Base-by-base conservation (phyloP, 1,139 yeast genomes). In the Kodamaea derodonti region DNA sequence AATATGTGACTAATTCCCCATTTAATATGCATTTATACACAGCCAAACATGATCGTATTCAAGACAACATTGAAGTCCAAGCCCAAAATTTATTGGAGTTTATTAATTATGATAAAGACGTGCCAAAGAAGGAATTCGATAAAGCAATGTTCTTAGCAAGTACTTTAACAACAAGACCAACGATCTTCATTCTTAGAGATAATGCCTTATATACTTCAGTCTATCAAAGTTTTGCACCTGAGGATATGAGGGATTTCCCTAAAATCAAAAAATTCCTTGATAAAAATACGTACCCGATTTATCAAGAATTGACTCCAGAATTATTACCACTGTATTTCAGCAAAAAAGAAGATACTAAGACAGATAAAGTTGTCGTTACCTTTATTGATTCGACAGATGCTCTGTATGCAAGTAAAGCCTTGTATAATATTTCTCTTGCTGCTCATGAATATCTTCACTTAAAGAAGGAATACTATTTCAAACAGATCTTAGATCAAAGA, bases 141-240 rank as follows among this genome's bases (percentile, higher is more conserved):
- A 65, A 67, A 37, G 69, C 69, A 15, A 52, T 72, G 60, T 68
- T 65, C 39, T 54, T 68, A 16, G 65, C 83, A 14, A 72, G 76
- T 14, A 65, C 82, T 1, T 52, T 78, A 27, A 69, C 87, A 0
- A 63, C 80, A 6, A 64, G 65, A 32, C 94, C 92, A 2, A 77
- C 84, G 12, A 47, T 83, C 15, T 56, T 78, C 25, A 62, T 80
- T 15, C 72, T 80, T 49, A 79, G 75, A 46, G 82, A 81, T 36
- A 71, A 75, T 36, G 62, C 78, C 4, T 52, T 76, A 36, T 54
- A 72, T 31, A 71, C 84, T 0, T 60, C 63, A 7, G 69, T 80
- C 4, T 80, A 58, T 46, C 84, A 76, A 46, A 76, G 75, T 38
- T 76, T 75, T 55, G 78, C 80, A 0, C 75, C 85, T 2, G 77